A percentile compares a stretch with the other conserved stretches of the same genome.
phyloP scores from a whole-genome alignment of 345 rosid genomes.

The Euclidium syriacum region DNA sequence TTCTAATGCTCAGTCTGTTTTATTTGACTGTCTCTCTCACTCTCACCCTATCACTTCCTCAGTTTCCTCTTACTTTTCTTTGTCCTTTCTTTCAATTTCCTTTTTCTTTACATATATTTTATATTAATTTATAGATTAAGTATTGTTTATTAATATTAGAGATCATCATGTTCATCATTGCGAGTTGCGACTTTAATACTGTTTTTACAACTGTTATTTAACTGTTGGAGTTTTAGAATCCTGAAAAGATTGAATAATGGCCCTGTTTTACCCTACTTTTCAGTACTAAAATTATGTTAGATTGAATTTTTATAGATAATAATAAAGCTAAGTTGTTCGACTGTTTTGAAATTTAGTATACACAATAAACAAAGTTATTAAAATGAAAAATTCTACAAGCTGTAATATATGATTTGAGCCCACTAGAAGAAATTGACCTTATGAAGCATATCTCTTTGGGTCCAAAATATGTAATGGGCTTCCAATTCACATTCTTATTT shows the following conservation, averaged over 20 bases:
- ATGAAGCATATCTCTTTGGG: too few relatives aligned
- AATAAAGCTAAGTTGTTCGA: neutral
- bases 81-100: constrained; percentile 9
- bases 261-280: constrained; percentile 1
- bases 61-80: constrained; percentile 19
- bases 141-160: neutral
- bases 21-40: constrained; percentile 23
- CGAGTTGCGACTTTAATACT: constrained; percentile 15
- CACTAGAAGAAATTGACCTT: too few relatives aligned
- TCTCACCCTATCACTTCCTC: neutral
- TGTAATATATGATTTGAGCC: too few relatives aligned
- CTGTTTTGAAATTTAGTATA: neutral
- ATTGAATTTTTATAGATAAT: too few relatives aligned
- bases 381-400: too few relatives aligned
- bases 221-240: constrained; percentile 33
- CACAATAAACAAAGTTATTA: too few relatives aligned
- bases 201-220: constrained; percentile 31
- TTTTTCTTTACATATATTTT: neutral
- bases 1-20: constrained; percentile 25
- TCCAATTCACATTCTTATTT: too few relatives aligned
- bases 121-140: neutral
- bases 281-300: too few relatives aligned
- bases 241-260: constrained; percentile 18
- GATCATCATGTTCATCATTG: constrained; percentile 25
- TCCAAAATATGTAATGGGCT: too few relatives aligned